Evolutionary conservation across 2,329 filamentous ascomycete species (phyloP), one percentile per base, ranked within the genome.

Genomic region (Botrytis medusae): DNA sequence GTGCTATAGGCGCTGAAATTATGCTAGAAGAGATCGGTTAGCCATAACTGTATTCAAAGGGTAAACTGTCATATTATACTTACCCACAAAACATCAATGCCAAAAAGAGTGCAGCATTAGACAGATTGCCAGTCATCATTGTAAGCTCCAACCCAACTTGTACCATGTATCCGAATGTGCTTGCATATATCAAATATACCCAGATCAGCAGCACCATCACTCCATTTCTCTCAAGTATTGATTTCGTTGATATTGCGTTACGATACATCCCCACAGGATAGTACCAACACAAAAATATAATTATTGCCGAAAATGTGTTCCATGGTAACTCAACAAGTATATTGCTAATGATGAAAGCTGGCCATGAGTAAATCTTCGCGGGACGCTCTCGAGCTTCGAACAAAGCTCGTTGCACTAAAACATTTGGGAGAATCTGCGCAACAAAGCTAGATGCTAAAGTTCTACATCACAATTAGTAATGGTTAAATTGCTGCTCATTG

Each of bases 321-420:
- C 93, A 97, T 0, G 94, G 93, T 2, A 97, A 84, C 81, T 97
- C 95, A 74, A 95, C 93, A 44, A 94, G 83, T 76, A 97, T 92
- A 51, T 92, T 90, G 73, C 92, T 92, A 0, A 91, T 80, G 78
- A 93, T 86, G 22, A 92, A 83, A 42, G 90, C 84, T 74, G 92
- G 84, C 84, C 90, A 93, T 2, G 88, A 90, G 82, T 95, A 96
- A 40, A 94, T 93, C 81, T 94, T 94, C 25, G 91, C 89, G n/a
- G 88, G 92, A 67, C 90, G 87, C 81, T 96, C 93, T 8, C 93
- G 87, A 2, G 87, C 89, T 80, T 91, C 84, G 82, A 93, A 96
- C 40, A 95, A 70, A 22, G 76, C 69, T 14, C 80, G 76, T 60
- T 80, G 79, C 4, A 74, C 76, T 69, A 94, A 83, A 79, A 92